Percentiles rank a stretch among this genome's conserved stretches.
Conservation (phyloP, 129 eudicot genomes). For the Pseudognaphalium luteoalbum region DNA sequence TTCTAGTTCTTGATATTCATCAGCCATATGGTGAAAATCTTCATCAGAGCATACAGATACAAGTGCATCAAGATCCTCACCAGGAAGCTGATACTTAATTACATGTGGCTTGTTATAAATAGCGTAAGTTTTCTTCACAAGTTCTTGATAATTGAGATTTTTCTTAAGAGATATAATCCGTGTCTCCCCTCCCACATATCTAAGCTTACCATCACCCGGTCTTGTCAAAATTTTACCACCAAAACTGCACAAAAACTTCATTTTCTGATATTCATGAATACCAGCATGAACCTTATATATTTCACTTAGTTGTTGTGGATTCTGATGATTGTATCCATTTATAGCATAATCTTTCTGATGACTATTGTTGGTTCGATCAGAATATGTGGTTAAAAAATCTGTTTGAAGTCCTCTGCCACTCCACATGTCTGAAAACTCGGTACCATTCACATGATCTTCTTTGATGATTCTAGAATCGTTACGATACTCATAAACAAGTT, state of each 20-base stretch:
- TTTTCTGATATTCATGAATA: conserved; percentile 18
- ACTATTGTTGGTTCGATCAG: conserved; percentile 25
- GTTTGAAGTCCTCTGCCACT: conserved; percentile 29
- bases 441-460: conserved; percentile 20
- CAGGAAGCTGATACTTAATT: conserved; percentile 50
- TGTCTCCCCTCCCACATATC: conserved; percentile 89
- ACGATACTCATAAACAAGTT: conserved; percentile 39
- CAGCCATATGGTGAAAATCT: conserved; percentile 76
- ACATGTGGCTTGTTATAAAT: conserved; percentile 57
- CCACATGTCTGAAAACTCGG: conserved; percentile 23
- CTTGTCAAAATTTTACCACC: conserved; percentile 82
- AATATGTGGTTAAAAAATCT: conserved; percentile 24
- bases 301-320: conserved; percentile 41
- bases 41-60: conserved; percentile 80
- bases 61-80: conserved; percentile 61
- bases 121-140: conserved; percentile 52
- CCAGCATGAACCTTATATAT: background rate
- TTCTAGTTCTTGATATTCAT: conserved; percentile 69
- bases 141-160: conserved; percentile 53
- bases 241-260: conserved; percentile 79
- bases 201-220: conserved; percentile 75
- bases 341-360: conserved; percentile 11
- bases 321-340: conserved; percentile 10
- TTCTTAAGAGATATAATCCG: conserved; percentile 63
- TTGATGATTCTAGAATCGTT: conserved; percentile 21